Percentiles rank a stretch among this genome's conserved stretches.
phyloP scores from a whole-genome alignment of 148 eudicot genomes.

The Beta vulgaris region DNA sequence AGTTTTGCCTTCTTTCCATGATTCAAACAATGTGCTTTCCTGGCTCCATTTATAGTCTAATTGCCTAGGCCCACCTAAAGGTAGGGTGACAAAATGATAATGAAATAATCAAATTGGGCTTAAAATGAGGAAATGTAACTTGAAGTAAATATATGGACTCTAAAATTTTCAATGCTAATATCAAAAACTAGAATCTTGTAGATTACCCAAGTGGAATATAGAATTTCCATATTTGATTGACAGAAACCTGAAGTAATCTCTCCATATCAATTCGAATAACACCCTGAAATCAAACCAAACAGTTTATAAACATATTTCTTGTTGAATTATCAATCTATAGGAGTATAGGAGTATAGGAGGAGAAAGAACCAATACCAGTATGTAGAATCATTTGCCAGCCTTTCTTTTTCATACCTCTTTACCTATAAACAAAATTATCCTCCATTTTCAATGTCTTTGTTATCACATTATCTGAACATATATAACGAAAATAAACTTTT shows the following conservation, averaged over 20 bases:
- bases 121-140: not conserved
- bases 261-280: constrained; percentile 89
- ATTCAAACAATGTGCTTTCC: constrained; percentile 59
- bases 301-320: not conserved
- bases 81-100: not conserved
- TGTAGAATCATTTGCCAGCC: constrained; percentile 79
- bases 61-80: constrained; percentile 78
- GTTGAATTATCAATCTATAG: not conserved
- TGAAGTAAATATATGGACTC: not conserved
- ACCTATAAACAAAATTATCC: constrained; percentile 43
- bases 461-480: not conserved
- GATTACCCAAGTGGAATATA: constrained; percentile 67
- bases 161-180: not conserved
- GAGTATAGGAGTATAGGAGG: not conserved
- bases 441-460: not conserved
- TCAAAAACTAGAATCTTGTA: not conserved
- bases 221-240: constrained; percentile 81
- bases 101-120: not conserved
- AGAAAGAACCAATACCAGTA: constrained; percentile 58
- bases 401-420: constrained; percentile 68
- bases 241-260: constrained; percentile 92
- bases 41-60: constrained; percentile 64
- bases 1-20: constrained; percentile 81
- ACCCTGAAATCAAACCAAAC: constrained; percentile 56
- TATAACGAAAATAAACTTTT: not conserved